Base-by-base conservation (phyloP, 2,329 filamentous ascomycete species). In the Sclerotinia subarctica region DNA sequence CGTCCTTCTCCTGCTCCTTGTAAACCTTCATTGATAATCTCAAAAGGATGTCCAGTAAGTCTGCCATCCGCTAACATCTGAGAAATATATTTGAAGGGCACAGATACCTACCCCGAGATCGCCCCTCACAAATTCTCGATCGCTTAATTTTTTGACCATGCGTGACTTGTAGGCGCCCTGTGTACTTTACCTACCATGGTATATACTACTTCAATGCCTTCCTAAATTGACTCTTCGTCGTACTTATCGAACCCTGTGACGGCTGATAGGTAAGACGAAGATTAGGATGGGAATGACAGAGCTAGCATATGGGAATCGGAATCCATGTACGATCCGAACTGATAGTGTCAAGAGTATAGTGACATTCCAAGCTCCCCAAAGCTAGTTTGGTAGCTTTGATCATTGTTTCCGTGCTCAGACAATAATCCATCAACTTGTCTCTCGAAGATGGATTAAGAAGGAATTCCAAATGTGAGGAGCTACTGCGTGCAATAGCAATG, bases 351-450 rank as follows among this genome's bases (percentile, higher is more conserved):
- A 73, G 70, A 15, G 69, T 71, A 66, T 74, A 65, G 17, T 51
- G 60, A n/a, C 17, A 64, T 17, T 73, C 47, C 26, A 68, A 64
- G 17, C 10, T 66, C 15, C 52, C 57, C 5, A 66, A 44, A 26
- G 62, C 68, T 38, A 71, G 68, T 29, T 69, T 66, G 29, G 64
- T 68, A 7, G 54, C 70, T 19, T 63, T 47, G 13, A 72, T 78
- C 68, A 85, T 76, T 32, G 78, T 73, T 73, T 77, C 70, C 2
- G 82, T 75, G 11, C 85, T 82, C 53, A 82, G 72, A 44, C 85
- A 82, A 74, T 87, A 86, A 75, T 87, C 85, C 64, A 87, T 73
- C n/a, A 87, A 77, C 0, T 79, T 77, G 71, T 87, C 85, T 7
- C 47, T 11, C 11, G 47, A 54, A 54, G 32, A 64, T 11, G 24